phyloP scores from a whole-genome alignment of 352 stramenopile genomes.

The Peronospora tabacina region DNA sequence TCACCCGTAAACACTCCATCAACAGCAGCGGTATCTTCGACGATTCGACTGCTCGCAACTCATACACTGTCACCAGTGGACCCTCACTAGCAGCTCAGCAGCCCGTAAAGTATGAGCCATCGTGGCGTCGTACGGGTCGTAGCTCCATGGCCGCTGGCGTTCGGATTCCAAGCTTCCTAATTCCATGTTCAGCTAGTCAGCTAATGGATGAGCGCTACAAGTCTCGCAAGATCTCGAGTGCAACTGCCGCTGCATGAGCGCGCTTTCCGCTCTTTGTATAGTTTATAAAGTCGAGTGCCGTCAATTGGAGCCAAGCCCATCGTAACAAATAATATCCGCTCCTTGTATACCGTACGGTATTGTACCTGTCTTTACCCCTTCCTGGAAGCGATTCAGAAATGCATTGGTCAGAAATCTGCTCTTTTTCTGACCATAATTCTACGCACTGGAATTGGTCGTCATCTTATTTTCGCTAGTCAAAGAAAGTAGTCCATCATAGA shows the following conservation, averaged over 20 bases:
- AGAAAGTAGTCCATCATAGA: constrained; percentile 6
- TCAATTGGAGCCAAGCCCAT: too few relatives aligned
- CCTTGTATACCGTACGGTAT: too few relatives aligned
- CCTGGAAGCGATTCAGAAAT: too few relatives aligned
- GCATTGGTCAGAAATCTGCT: too few relatives aligned
- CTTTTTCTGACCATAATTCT: too few relatives aligned
- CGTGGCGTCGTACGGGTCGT: constrained; percentile 17
- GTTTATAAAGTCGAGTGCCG: not conserved
- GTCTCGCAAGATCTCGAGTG: constrained; percentile 17
- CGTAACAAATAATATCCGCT: too few relatives aligned
- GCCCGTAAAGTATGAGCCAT: constrained; percentile 14
- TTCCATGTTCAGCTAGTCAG: constrained; percentile 41
- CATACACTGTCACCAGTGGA: not conserved
- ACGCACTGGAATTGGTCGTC: too few relatives aligned
- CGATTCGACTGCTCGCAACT: not conserved
- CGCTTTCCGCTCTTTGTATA: not conserved
- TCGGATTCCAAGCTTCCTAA: constrained; percentile 49
- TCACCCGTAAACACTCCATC: constrained; percentile 5
- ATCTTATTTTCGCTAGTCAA: constrained; percentile 8
- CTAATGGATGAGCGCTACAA: constrained; percentile 55
- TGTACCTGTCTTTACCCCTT: too few relatives aligned
- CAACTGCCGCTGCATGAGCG: constrained; percentile 12
- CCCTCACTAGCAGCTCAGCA: not conserved
- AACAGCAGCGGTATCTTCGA: constrained; percentile 9
- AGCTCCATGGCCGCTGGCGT: constrained; percentile 35